These are phyloP conservation scores for Microsporum ferrugineum DNA, from an alignment of 2,329 filamentous ascomycete species.

Conservation along the genomic window DNA sequence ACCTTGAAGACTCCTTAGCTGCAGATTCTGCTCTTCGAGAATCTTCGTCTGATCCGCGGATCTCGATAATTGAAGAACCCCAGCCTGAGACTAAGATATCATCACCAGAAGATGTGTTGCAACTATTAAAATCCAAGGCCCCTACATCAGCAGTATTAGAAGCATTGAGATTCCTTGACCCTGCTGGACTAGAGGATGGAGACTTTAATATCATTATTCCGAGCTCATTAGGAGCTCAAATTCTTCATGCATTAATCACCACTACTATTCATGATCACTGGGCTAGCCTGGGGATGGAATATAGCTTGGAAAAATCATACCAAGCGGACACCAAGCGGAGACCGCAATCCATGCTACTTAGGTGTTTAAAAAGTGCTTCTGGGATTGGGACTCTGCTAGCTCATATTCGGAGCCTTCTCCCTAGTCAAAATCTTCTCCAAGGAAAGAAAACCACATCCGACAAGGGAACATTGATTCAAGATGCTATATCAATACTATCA, in stretches of 20 bases:
- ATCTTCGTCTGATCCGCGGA: background rate
- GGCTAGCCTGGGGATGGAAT: slow-evolving; percentile 43
- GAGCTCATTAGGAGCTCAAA: slow-evolving; percentile 57
- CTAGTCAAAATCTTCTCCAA: slow-evolving; percentile 17
- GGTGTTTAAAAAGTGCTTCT: slow-evolving; percentile 59
- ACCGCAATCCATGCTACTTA: slow-evolving; percentile 41
- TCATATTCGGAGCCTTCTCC: slow-evolving; percentile 53
- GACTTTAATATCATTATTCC: slow-evolving; percentile 50
- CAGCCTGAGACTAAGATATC: slow-evolving; percentile 6
- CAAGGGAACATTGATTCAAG: slow-evolving; percentile 24
- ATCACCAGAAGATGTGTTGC: slow-evolving; percentile 23
- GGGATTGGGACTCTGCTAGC: slow-evolving; percentile 67
- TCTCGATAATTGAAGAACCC: background rate
- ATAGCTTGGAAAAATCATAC: slow-evolving; percentile 24
- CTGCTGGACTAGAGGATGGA: slow-evolving; percentile 18
- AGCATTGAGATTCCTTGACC: slow-evolving; percentile 27
- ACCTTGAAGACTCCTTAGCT: background rate
- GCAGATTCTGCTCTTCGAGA: background rate
- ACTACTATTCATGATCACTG: slow-evolving; percentile 76
- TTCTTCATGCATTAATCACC: slow-evolving; percentile 62
- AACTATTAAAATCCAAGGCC: slow-evolving; percentile 32
- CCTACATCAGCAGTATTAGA: slow-evolving; percentile 23
- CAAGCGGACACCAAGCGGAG: slow-evolving; percentile 13
- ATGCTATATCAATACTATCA: slow-evolving; percentile 28
- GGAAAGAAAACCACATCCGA: slow-evolving; percentile 26